These are phyloP conservation scores for Colletotrichum sp. DNA, from an alignment of 2,329 filamentous ascomycete species.

Conservation along the genomic window DNA sequence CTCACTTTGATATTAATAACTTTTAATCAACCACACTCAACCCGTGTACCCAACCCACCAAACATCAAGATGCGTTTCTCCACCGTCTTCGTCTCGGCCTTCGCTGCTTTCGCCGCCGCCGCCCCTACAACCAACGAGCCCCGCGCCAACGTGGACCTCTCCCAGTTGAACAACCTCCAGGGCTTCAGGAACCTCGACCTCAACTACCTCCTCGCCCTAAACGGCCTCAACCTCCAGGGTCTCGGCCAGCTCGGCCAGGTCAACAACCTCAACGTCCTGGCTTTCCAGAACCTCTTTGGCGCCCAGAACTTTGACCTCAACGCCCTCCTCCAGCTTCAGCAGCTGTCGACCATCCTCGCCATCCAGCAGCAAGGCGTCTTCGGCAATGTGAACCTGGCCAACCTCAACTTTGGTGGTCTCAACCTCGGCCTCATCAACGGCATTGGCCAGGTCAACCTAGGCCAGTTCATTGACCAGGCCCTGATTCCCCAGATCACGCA, in stretches of 20 bases:
- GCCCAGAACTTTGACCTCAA: slow-evolving; percentile 44
- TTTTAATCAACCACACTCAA: slow-evolving; percentile 31
- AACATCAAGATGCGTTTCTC: slow-evolving; percentile 53
- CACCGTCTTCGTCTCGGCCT: slow-evolving; percentile 46
- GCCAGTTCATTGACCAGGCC: slow-evolving; percentile 31
- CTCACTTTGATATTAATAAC: slow-evolving; percentile 37
- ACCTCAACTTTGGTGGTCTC: slow-evolving; percentile 28
- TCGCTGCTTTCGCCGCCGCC: slow-evolving; percentile 49
- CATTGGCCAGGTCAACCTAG: slow-evolving; percentile 30
- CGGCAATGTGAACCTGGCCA: slow-evolving; percentile 30
- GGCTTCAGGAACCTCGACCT: slow-evolving; percentile 43
- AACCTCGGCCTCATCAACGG: slow-evolving; percentile 33
- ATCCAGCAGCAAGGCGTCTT: slow-evolving; percentile 34
- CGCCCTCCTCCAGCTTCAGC: slow-evolving; percentile 43
- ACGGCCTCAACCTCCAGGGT: slow-evolving; percentile 48
- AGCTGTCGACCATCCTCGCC: slow-evolving; percentile 42
- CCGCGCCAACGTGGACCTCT: slow-evolving; percentile 41
- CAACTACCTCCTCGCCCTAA: slow-evolving; percentile 52
- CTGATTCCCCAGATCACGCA: slow-evolving; percentile 31
- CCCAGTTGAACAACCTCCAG: slow-evolving; percentile 43
- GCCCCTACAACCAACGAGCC: slow-evolving; percentile 44
- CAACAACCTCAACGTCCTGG: slow-evolving; percentile 44
- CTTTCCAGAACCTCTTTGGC: slow-evolving; percentile 47
- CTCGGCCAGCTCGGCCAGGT: slow-evolving; percentile 38
- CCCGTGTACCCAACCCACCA: slow-evolving; percentile 25